Evolutionary conservation across 371 early-diverging fungal genomes (phyloP).

Genomic region (Mortierella sp.): DNA sequence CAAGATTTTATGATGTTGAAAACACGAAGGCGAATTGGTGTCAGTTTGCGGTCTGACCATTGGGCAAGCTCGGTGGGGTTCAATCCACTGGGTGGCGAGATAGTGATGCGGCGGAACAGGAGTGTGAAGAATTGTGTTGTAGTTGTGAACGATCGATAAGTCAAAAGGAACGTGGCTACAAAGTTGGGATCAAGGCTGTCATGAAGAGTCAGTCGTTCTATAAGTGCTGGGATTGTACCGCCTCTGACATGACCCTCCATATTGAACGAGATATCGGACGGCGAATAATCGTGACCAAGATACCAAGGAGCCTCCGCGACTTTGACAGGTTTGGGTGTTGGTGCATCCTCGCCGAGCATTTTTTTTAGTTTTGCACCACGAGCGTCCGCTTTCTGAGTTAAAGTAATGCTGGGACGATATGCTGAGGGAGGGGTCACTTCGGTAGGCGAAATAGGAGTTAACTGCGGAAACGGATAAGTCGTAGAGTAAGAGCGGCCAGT

Average conservation of each 20-base stretch:
- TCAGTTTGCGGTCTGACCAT: conserved; percentile 91
- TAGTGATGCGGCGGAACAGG: conserved; percentile 78
- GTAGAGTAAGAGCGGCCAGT: conserved; percentile 13
- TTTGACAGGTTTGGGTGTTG: conserved; percentile 34
- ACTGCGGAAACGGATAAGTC: conserved; percentile 6
- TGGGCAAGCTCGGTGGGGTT: conserved; percentile 72
- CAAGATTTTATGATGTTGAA: conserved; percentile 93
- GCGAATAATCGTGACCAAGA: conserved; percentile 77
- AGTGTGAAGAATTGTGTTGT: conserved; percentile 80
- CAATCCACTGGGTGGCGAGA: conserved; percentile 80
- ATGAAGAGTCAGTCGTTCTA: conserved; percentile 91
- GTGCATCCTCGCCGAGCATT: conserved; percentile 39
- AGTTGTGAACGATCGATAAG: conserved; percentile 89
- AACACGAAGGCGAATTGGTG: conserved; percentile 89
- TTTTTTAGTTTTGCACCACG: conserved; percentile 43
- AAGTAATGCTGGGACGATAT: conserved; percentile 4
- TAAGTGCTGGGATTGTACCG: conserved; percentile 84
- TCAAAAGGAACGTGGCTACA: conserved; percentile 88
- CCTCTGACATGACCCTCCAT: conserved; percentile 92
- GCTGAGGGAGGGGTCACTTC: conserved; percentile 48
- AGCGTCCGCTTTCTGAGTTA: conserved; percentile 43
- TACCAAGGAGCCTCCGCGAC: conserved; percentile 70
- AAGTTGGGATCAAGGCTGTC: conserved; percentile 84
- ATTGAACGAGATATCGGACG: conserved; percentile 82
- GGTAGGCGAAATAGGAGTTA: conserved; percentile 33